A percentile compares a stretch with the other conserved stretches of the same genome.
phyloP scores from a whole-genome alignment of 768 basidiomycete species.

The Lactarius hengduanensis region DNA sequence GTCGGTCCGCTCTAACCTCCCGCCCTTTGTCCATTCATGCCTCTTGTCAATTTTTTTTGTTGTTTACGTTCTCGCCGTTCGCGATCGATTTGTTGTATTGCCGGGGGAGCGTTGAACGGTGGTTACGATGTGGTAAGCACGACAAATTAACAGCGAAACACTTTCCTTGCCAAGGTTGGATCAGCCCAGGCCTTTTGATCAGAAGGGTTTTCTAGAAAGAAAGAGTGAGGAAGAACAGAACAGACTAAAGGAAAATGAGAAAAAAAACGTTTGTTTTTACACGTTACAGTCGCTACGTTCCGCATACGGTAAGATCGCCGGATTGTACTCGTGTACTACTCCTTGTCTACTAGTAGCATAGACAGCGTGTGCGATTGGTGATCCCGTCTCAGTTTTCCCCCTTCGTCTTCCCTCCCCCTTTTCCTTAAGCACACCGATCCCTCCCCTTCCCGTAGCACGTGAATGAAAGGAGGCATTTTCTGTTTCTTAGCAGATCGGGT shows the following conservation, averaged over 20 bases:
- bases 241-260: neutral
- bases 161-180: neutral
- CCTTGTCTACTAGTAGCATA: no score
- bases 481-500: neutral
- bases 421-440: neutral
- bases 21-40: neutral
- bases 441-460: neutral
- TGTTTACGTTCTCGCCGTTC: neutral
- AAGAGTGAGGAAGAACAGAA: neutral
- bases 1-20: no score
- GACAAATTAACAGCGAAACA: slow-evolving; percentile 10
- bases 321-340: neutral
- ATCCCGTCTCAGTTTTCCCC: neutral
- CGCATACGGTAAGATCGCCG: neutral
- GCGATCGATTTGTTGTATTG: neutral
- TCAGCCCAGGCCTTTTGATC: slow-evolving; percentile 3
- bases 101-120: neutral
- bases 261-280: slow-evolving; percentile 1
- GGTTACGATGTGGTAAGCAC: slow-evolving; percentile 14
- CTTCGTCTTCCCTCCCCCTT: neutral
- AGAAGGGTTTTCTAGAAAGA: slow-evolving; percentile 19
- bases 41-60: neutral
- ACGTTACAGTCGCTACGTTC: neutral
- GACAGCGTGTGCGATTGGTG: neutral
- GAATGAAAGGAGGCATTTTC: neutral